Evolutionary conservation across 2,329 filamentous ascomycete genomes (phyloP), one percentile per base, ranked within the genome.

Genomic region (Basipetospora sp.): DNA sequence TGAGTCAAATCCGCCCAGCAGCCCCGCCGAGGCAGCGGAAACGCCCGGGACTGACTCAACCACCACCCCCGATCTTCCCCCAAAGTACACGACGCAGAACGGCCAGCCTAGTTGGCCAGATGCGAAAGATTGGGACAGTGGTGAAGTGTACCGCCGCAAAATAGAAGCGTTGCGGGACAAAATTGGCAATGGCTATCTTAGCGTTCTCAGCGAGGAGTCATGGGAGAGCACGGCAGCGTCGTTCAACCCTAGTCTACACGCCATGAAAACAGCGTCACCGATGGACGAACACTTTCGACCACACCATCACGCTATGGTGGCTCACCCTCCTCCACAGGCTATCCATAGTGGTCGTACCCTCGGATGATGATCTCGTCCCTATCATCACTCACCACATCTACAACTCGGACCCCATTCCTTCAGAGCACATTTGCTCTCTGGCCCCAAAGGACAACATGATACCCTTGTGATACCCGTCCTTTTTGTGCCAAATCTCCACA

Each of bases 161-260:
- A 80, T 96, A 39, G 86, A 94, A 56, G 77, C 81, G 3, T 62
- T 94, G 38, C 79, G 86, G 43, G 80, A 80, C 50, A 84, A 88
- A 50, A 78, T 94, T 45, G 87, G 87, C 22, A 84, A 77, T 48
- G 81, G 77, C 27, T 98, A 93, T 70, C 69, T 98, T 28, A 87
- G 77, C 44, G 84, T 82, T 11, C 64, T 96, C 36, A 80, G 81
- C 42, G 87, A 94, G 49, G 82, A 90, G 54, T 67, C 61, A 30
- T 77, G 74, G 72, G 67, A 74, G 43, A 48, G 60, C 5, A 56
- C 56, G 10, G 48, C 58, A 9, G 49, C 59, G 18, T 66, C 30
- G 15, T 39, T 33, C 16, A 34, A 29, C 8, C 22, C 36, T 20
- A 14, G 28, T 16, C 16, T 39, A 8, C 36, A 20, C 16, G 25